Evolutionary conservation across 495 filamentous ascomycete species (phyloP).

Genomic region (Pseudomonodictys pantanalensis): DNA sequence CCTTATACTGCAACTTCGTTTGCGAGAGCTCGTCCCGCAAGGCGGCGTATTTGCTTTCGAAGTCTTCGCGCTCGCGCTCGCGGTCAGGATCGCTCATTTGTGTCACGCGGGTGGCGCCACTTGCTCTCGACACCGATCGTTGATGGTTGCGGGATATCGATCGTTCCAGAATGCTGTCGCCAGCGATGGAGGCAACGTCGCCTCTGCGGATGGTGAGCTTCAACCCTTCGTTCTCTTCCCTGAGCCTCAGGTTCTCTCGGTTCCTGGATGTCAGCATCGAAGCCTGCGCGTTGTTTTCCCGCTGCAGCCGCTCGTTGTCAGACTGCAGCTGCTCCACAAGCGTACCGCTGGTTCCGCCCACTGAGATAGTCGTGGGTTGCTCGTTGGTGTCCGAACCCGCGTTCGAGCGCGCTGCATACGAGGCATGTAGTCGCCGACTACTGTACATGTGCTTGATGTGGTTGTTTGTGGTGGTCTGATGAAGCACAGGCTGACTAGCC

Average conservation of each 20-base stretch:
- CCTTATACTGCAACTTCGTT: constrained; percentile 72
- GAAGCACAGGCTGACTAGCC: constrained; percentile 45
- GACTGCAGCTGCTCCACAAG: constrained; percentile 79
- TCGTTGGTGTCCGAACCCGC: constrained; percentile 58
- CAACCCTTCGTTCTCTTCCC: constrained; percentile 94
- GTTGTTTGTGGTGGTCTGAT: constrained; percentile 45
- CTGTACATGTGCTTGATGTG: constrained; percentile 58
- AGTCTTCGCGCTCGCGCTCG: constrained; percentile 79
- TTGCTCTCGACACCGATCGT: constrained; percentile 67
- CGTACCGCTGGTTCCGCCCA: constrained; percentile 61
- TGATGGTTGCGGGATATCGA: constrained; percentile 82
- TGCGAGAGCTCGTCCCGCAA: constrained; percentile 82
- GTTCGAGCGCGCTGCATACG: constrained; percentile 58
- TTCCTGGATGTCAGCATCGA: constrained; percentile 97
- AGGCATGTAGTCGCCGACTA: constrained; percentile 55
- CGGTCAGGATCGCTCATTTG: constrained; percentile 74
- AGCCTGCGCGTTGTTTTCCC: constrained; percentile 91
- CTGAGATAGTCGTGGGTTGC: constrained; percentile 45
- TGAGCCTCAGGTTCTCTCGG: constrained; percentile 87
- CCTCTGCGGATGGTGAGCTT: constrained; percentile 78
- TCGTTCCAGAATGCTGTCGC: constrained; percentile 88
- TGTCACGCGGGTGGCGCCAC: constrained; percentile 66
- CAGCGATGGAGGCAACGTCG: constrained; percentile 63
- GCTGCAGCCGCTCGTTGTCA: constrained; percentile 87
- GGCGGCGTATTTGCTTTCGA: constrained; percentile 76